Evolutionary conservation across 192 early-diverging fungal genomes (phyloP).

Genomic region (Dimargaris xerosporica): DNA sequence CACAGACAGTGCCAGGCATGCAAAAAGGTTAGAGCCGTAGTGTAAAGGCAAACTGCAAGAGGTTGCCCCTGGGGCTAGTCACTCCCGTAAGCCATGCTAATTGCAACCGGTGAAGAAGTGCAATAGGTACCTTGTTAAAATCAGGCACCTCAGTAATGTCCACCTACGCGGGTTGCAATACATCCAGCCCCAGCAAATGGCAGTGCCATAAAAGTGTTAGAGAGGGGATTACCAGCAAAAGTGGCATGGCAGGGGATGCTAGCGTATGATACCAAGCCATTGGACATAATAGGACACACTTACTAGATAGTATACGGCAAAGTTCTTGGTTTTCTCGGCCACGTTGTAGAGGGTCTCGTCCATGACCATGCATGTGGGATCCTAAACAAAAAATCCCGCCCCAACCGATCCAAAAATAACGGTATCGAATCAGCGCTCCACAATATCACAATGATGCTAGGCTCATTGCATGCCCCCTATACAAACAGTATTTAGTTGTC

Average conservation of each 20-base stretch:
- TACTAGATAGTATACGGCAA: slow-evolving; percentile 90
- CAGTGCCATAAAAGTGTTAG: neutral
- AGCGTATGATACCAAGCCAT: neutral
- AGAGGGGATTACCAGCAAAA: neutral
- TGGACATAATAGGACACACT: neutral
- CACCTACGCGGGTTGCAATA: slow-evolving; percentile 19
- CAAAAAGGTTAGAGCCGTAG: no score
- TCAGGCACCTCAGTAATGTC: slow-evolving; percentile 93
- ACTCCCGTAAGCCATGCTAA: no score
- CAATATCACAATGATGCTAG: no score
- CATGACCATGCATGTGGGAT: slow-evolving; percentile 91
- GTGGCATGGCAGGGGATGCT: neutral
- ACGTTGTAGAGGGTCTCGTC: slow-evolving; percentile 89
- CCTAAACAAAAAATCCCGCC: slow-evolving; percentile 24
- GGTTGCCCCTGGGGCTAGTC: no score
- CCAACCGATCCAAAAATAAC: neutral
- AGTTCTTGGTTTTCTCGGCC: slow-evolving; percentile 94
- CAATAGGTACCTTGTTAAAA: no score
- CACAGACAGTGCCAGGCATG: no score
- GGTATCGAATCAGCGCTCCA: no score
- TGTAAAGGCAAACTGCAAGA: no score
- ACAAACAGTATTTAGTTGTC: no score
- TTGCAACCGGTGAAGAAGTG: no score
- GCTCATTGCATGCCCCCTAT: no score
- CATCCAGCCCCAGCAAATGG: neutral